Evolutionary conservation across 495 filamentous ascomycete genomes (phyloP).

Genomic region (Xylaria nigripes): DNA sequence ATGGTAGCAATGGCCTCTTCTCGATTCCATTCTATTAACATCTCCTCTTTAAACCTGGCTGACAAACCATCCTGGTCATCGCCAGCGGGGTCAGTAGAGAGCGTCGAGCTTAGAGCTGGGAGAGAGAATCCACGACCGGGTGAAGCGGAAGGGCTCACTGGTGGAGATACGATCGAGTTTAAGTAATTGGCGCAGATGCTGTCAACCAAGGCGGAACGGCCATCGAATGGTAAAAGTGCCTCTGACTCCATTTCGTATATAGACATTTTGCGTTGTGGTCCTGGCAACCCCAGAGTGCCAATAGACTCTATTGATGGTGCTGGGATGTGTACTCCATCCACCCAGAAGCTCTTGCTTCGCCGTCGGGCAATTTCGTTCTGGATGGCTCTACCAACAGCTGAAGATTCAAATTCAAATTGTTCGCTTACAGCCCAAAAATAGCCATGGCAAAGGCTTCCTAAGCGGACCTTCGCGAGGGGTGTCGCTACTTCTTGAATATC

Average conservation of each 20-base stretch:
- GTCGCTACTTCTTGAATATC: slow-evolving; percentile 61
- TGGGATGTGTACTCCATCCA: slow-evolving; percentile 61
- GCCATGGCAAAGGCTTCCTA: slow-evolving; percentile 78
- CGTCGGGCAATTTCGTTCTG: slow-evolving; percentile 67
- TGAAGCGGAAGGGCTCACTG: slow-evolving; percentile 61
- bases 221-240: slow-evolving; percentile 57
- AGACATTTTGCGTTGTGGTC: slow-evolving; percentile 39
- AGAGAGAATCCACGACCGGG: slow-evolving; percentile 58
- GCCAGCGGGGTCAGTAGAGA: slow-evolving; percentile 30
- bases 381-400: slow-evolving; percentile 57
- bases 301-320: slow-evolving; percentile 47
- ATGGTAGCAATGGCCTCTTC: slow-evolving; percentile 59
- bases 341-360: slow-evolving; percentile 64
- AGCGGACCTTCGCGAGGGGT: slow-evolving; percentile 56
- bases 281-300: slow-evolving; percentile 40
- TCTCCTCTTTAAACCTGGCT: slow-evolving; percentile 54
- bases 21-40: slow-evolving; percentile 63
- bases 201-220: slow-evolving; percentile 57
- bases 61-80: slow-evolving; percentile 32
- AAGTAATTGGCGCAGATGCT: slow-evolving; percentile 63
- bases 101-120: slow-evolving; percentile 45
- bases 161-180: slow-evolving; percentile 47
- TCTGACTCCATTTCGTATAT: slow-evolving; percentile 47
- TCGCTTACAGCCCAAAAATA: slow-evolving; percentile 75
- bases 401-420: slow-evolving; percentile 66